Conservation (phyloP, 371 early-diverging fungal genomes). For the Mortierella sp. region DNA sequence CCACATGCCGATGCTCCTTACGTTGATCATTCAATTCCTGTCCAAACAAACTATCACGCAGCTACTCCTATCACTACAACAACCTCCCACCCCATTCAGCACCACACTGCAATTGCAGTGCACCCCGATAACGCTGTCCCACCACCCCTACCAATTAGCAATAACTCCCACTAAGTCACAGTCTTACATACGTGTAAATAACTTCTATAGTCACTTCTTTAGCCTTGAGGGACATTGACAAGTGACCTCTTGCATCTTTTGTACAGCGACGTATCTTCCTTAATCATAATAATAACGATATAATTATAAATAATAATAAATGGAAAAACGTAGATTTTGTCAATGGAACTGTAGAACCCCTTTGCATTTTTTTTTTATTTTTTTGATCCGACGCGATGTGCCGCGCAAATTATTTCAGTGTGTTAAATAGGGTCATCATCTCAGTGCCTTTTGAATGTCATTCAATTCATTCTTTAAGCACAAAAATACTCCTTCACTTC, state of each 20-base stretch:
- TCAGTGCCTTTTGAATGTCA: background rate
- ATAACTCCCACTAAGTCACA: background rate
- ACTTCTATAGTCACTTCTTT: background rate
- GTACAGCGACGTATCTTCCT: background rate
- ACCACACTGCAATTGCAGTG: background rate
- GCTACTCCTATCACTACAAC: background rate
- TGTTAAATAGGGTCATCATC: background rate
- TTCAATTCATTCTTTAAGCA: background rate
- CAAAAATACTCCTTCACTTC: background rate
- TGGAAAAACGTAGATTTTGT: background rate
- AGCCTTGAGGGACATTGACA: background rate
- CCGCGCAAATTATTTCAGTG: conserved; percentile 9
- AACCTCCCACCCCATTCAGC: background rate
- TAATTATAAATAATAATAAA: background rate
- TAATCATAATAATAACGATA: background rate
- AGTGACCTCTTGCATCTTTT: background rate
- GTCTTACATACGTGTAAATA: background rate
- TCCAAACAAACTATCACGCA: background rate
- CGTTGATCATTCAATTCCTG: background rate
- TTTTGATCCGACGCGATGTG: conserved; percentile 15
- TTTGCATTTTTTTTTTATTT: background rate
- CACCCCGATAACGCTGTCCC: conserved; percentile 2
- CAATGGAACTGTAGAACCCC: background rate
- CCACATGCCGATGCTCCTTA: background rate
- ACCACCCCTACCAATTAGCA: background rate